phyloP scores from a whole-genome alignment of 495 filamentous ascomycete genomes.

The Lepraria neglecta region DNA sequence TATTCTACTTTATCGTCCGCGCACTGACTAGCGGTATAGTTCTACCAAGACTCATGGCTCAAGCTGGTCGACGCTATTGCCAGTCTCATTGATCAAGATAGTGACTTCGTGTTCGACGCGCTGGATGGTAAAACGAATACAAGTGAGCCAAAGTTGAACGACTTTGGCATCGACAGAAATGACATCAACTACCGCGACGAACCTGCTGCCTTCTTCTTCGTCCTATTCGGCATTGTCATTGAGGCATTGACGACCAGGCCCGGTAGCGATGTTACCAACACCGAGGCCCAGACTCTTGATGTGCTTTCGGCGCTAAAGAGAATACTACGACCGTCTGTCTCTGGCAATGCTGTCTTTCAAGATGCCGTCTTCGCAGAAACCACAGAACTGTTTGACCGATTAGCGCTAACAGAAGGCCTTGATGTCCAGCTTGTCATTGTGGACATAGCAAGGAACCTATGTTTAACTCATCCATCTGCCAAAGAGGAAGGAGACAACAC shows the following conservation, averaged over 20 bases:
- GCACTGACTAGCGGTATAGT: conserved; percentile 39
- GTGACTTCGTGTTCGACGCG: conserved; percentile 94
- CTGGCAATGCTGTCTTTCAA: conserved; percentile 91
- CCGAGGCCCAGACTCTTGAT: conserved; percentile 74
- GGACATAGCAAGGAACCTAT: conserved; percentile 83
- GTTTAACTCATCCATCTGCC: conserved; percentile 83
- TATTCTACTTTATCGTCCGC: neutral
- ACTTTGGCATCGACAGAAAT: conserved; percentile 32
- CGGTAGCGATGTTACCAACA: conserved; percentile 60
- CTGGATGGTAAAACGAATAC: conserved; percentile 66
- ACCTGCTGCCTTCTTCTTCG: conserved; percentile 97
- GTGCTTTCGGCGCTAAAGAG: conserved; percentile 90
- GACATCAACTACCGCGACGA: conserved; percentile 97
- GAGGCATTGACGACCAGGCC: conserved; percentile 84
- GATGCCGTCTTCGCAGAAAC: conserved; percentile 95
- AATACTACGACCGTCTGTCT: conserved; percentile 90
- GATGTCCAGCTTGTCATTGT: conserved; percentile 90
- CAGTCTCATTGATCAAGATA: conserved; percentile 94
- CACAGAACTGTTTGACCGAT: conserved; percentile 89
- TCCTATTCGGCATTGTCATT: conserved; percentile 92
- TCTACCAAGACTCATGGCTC: conserved; percentile 97
- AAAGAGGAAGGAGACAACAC: conserved; percentile 58
- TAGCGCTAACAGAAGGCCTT: conserved; percentile 82
- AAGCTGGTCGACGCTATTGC: conserved; percentile 96
- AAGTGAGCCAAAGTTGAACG: conserved; percentile 38